Base-by-base conservation (phyloP, 2,329 filamentous ascomycete species). In the Rosellinia necatrix region DNA sequence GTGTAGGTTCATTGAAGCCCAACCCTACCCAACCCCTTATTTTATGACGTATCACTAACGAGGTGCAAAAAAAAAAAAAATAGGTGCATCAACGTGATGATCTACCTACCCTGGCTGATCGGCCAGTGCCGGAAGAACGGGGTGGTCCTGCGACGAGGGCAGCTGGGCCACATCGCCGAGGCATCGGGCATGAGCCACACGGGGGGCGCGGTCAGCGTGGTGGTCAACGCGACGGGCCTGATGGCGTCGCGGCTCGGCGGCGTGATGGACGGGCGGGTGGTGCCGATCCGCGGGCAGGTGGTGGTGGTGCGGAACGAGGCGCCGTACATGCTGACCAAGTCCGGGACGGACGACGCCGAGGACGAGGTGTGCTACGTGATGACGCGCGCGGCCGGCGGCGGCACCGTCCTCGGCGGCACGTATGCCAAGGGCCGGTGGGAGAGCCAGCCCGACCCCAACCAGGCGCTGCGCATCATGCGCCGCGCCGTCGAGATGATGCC, bases 1-100 rank as follows among this genome's bases (percentile, higher is more conserved):
- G 87, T 96, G 35, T n/a, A n/a, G n/a, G n/a, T n/a, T n/a, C n/a
- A n/a, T n/a, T n/a, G n/a, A n/a, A n/a, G n/a, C n/a, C n/a, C n/a
- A n/a, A n/a, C n/a, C n/a, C n/a, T n/a, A n/a, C n/a, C n/a, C n/a
- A n/a, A n/a, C n/a, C n/a, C n/a, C n/a, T n/a, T n/a, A n/a, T n/a
- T n/a, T n/a, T n/a, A n/a, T n/a, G n/a, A n/a, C n/a, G n/a, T n/a
- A n/a, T n/a, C n/a, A n/a, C n/a, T n/a, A n/a, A n/a, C n/a, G n/a
- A n/a, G n/a, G n/a, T n/a, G n/a, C n/a, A n/a, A n/a, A n/a, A n/a
- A n/a, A n/a, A n/a, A n/a, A n/a, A n/a, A n/a, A n/a, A n/a, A n/a
- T n/a, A n/a, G n/a, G n/a, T 97, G 92, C 75, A 93, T 97, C 71
- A 97, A 97, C 75, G 90, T 90, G 0, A 85, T 89, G 37, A 75